Evolutionary conservation across 2,329 filamentous ascomycete genomes (phyloP), one percentile per base, ranked within the genome.

Genomic region (Penicillium sp.): DNA sequence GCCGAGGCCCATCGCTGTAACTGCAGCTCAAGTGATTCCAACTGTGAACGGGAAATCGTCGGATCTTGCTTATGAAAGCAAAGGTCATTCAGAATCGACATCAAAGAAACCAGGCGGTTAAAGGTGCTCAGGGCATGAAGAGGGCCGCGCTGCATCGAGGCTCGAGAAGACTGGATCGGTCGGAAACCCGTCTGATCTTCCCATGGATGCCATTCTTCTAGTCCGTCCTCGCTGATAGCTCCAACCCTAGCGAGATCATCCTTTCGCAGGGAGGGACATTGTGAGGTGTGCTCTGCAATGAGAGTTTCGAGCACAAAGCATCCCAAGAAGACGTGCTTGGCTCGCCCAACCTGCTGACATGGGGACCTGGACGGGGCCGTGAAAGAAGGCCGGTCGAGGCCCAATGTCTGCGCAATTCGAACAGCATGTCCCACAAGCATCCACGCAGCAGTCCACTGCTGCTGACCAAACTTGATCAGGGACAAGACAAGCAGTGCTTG

Each of bases 181-280:
- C 70, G 62, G 61, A 77, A 62, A 22, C 73, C 69, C 42, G 77
- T 75, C 63, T 76, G 73, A 28, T 86, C 84, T 17, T 81, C 80
- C 89, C 89, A 92, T 1, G 87, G 86, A 64, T 89, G 86, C 89
- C 89, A 91, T 75, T 91, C 88, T 68, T 91, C 89, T 20, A 88
- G 76, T 1, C 87, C 87, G 65, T 90, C 86, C 71, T 90, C 87
- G 28, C 85, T 80, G 2, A 89, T 76, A 2, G 76, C 73, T 10
- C 82, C 81, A 34, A 81, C 70, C 39, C 74, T 72, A n/a, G 78
- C 73, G 28, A 85, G 71, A 54, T 85, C 82, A 14, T 79, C 76
- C 10, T 88, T 77, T 35, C 74, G 75, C 41, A 85, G 70, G 55
- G 82, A 81, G 4, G 81, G 78, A 11, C 72, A 70, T 35, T 78